phyloP scores from a whole-genome alignment of 2,329 filamentous ascomycete genomes.

The Apiospora hydei region DNA sequence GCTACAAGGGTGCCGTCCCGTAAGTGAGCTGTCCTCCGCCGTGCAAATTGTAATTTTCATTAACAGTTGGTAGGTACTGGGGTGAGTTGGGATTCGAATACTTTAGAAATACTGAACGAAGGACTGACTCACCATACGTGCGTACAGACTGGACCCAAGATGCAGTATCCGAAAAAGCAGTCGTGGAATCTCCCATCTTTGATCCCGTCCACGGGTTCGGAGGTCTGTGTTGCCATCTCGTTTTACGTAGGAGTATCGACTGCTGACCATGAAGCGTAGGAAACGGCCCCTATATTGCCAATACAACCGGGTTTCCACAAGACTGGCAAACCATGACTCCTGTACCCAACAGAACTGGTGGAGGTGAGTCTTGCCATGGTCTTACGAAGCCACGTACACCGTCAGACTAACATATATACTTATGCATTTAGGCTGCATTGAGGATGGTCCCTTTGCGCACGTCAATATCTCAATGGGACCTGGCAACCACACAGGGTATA shows the following conservation, averaged over 20 bases:
- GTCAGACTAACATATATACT: not conserved
- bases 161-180: slow-evolving; percentile 30
- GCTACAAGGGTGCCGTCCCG: slow-evolving; percentile 29
- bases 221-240: slow-evolving; percentile 24
- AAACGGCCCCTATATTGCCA: slow-evolving; percentile 37
- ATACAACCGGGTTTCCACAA: slow-evolving; percentile 27
- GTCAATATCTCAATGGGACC: slow-evolving; percentile 42
- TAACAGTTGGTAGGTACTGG: not conserved
- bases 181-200: slow-evolving; percentile 38
- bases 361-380: slow-evolving; percentile 17
- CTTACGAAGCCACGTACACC: not conserved
- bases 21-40: slow-evolving; percentile 6
- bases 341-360: slow-evolving; percentile 38
- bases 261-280: slow-evolving; percentile 25
- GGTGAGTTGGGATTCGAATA: not conserved
- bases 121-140: slow-evolving; percentile 24
- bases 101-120: not conserved
- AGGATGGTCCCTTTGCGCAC: slow-evolving; percentile 39
- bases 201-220: slow-evolving; percentile 37
- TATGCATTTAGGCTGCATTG: slow-evolving; percentile 35
- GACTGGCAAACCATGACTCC: slow-evolving; percentile 23
- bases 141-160: slow-evolving; percentile 36
- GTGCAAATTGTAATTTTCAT: not conserved
- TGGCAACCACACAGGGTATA: slow-evolving; percentile 35
- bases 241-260: not conserved